phyloP scores from a whole-genome alignment of 139 green algal genomes.

The Chlamydomonas sp. region DNA sequence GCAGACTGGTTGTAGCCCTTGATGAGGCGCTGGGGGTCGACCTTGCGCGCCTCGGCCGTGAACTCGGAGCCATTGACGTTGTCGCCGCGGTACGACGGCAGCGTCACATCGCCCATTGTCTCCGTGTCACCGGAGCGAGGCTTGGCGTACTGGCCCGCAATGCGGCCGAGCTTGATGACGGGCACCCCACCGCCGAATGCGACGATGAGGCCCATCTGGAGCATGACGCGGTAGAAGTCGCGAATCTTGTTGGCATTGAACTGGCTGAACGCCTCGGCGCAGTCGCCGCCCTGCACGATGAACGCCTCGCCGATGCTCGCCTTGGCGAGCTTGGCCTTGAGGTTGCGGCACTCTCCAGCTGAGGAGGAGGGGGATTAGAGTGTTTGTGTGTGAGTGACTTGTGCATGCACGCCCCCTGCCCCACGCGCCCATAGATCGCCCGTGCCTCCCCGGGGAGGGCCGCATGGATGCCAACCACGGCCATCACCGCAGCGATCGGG shows the following conservation, averaged over 20 bases:
- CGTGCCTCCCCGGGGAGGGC: no score
- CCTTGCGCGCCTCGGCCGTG: conserved; percentile 73
- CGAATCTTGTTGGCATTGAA: conserved; percentile 94
- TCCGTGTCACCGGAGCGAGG: conserved; percentile 76
- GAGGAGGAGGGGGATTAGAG: no score
- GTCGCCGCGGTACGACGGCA: conserved; percentile 91
- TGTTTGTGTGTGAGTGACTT: no score
- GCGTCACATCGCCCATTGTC: conserved; percentile 52
- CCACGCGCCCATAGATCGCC: no score
- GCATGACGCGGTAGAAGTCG: conserved; percentile 81
- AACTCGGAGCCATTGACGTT: conserved; percentile 98
- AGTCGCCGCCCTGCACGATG: conserved; percentile 88
- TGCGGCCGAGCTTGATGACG: conserved; percentile 95
- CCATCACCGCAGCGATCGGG: no score
- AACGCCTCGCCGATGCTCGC: conserved; percentile 78
- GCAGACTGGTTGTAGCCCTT: conserved; percentile 94
- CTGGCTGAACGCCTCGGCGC: conserved; percentile 91
- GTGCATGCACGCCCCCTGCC: no score
- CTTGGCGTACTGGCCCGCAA: conserved; percentile 99
- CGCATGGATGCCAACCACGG: no score
- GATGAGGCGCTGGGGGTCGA: conserved; percentile 74
- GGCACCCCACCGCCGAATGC: conserved; percentile 93
- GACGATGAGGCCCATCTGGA: conserved; percentile 93
- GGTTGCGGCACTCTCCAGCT: conserved; percentile 86
- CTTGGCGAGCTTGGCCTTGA: conserved; percentile 81